These are phyloP conservation scores for Aspergillus saccharolyticus DNA, from an alignment of 495 filamentous ascomycete genomes.

Conservation along the genomic window DNA sequence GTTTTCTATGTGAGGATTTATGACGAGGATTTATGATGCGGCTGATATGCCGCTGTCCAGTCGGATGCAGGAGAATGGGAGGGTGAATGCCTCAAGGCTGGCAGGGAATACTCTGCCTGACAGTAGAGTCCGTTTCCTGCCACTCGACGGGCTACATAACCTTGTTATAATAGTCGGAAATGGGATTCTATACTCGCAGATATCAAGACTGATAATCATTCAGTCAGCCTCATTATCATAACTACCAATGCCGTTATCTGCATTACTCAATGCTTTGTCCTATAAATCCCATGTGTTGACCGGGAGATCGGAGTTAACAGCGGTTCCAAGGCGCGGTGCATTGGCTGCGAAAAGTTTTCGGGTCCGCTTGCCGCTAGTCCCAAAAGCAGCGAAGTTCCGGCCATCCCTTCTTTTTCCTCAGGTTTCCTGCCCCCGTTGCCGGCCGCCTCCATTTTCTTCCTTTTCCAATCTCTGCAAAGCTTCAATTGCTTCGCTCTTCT, in stretches of 20 bases:
- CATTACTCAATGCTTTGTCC: background rate
- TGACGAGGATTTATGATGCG: too few relatives aligned
- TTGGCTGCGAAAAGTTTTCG: conserved; percentile 42
- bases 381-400: conserved; percentile 10
- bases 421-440: conserved; percentile 15
- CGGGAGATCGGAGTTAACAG: conserved; percentile 27
- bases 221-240: background rate
- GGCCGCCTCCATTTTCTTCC: conserved; percentile 23
- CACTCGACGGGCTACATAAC: too few relatives aligned
- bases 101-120: too few relatives aligned
- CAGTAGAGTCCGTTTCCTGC: too few relatives aligned
- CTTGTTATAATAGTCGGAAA: background rate
- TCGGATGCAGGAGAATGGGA: background rate
- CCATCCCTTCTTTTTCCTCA: conserved; percentile 42
- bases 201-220: background rate
- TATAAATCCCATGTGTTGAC: conserved; percentile 20
- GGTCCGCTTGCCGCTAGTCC: conserved; percentile 16
- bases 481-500: conserved; percentile 21
- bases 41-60: too few relatives aligned
- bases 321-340: conserved; percentile 23
- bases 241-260: background rate
- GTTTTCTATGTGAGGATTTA: background rate
- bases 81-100: background rate
- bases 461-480: conserved; percentile 20
- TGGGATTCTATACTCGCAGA: background rate